Conservation (phyloP, 2,329 filamentous ascomycete genomes). For the Xylariaceae sp. region DNA sequence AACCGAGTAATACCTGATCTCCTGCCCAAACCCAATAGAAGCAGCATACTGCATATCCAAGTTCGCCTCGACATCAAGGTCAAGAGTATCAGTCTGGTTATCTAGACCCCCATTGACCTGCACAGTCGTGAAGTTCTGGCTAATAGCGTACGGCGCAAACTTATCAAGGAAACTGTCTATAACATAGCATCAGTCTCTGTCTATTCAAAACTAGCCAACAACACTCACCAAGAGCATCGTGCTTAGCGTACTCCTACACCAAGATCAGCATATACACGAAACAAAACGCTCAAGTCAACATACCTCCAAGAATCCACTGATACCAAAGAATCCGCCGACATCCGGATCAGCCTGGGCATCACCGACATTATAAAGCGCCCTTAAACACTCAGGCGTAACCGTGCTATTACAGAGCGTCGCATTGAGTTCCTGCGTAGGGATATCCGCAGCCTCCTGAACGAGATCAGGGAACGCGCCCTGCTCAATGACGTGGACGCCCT, state of each 20-base stretch:
- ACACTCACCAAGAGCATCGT: slow-evolving; percentile 31
- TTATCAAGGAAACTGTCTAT: slow-evolving; percentile 41
- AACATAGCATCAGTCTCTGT: background rate
- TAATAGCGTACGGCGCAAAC: slow-evolving; percentile 47
- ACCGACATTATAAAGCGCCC: slow-evolving; percentile 43
- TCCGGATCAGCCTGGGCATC: slow-evolving; percentile 36
- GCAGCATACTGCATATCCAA: slow-evolving; percentile 50
- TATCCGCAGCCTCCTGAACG: slow-evolving; percentile 9
- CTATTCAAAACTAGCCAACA: background rate
- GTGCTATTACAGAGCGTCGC: slow-evolving; percentile 35
- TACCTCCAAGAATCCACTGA: slow-evolving; percentile 37
- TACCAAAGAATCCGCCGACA: slow-evolving; percentile 37
- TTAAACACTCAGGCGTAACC: slow-evolving; percentile 45
- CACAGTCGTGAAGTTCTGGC: slow-evolving; percentile 50
- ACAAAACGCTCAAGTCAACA: background rate
- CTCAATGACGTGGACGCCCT: slow-evolving; percentile 34
- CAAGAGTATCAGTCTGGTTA: slow-evolving; percentile 38
- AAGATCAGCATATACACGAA: background rate
- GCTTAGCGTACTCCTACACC: slow-evolving; percentile 32
- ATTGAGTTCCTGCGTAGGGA: slow-evolving; percentile 18
- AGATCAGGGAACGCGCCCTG: slow-evolving; percentile 20
- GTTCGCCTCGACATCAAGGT: slow-evolving; percentile 48
- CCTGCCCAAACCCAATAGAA: slow-evolving; percentile 7
- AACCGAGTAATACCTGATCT: slow-evolving; percentile 11
- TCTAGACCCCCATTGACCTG: slow-evolving; percentile 53